Evolutionary conservation across 805 yeast species (phyloP).

Genomic region (Lipomyces starkeyi): DNA sequence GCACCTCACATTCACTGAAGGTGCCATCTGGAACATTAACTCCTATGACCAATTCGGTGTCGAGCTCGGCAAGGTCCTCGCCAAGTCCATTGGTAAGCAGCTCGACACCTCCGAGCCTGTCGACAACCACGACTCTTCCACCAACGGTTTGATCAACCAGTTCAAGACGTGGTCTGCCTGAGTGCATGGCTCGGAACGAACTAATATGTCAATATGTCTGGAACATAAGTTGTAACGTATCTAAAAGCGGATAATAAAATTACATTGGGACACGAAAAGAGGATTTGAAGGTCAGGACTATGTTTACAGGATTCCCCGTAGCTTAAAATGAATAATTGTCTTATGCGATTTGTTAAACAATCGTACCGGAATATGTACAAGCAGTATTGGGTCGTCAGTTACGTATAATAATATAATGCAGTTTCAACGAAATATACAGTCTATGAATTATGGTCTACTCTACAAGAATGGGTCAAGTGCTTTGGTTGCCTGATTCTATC

Average conservation of each 20-base stretch:
- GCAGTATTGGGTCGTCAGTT: background rate
- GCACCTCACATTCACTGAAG: slow-evolving; percentile 96
- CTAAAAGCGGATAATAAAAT: background rate
- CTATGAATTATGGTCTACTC: background rate
- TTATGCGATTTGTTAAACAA: background rate
- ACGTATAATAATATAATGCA: background rate
- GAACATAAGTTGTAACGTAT: background rate
- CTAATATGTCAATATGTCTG: slow-evolving; percentile 15
- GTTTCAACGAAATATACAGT: background rate
- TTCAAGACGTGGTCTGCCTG: slow-evolving; percentile 68
- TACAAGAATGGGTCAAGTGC: background rate
- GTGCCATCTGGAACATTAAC: slow-evolving; percentile 99
- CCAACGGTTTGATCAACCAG: slow-evolving; percentile 91
- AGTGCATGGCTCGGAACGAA: background rate
- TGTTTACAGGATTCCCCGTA: background rate
- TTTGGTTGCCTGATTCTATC: slow-evolving; percentile 12
- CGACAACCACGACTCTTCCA: slow-evolving; percentile 82
- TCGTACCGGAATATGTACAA: background rate
- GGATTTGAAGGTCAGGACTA: background rate
- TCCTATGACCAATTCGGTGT: slow-evolving; percentile 99
- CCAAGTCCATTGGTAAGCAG: slow-evolving; percentile 93
- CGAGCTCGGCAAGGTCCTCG: slow-evolving; percentile 96
- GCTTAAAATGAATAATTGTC: background rate
- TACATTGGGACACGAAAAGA: background rate
- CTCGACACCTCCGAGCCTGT: slow-evolving; percentile 67